These are phyloP conservation scores for Colletotrichum chrysophilum DNA, from an alignment of 2,329 filamentous ascomycete genomes.

Conservation along the genomic window DNA sequence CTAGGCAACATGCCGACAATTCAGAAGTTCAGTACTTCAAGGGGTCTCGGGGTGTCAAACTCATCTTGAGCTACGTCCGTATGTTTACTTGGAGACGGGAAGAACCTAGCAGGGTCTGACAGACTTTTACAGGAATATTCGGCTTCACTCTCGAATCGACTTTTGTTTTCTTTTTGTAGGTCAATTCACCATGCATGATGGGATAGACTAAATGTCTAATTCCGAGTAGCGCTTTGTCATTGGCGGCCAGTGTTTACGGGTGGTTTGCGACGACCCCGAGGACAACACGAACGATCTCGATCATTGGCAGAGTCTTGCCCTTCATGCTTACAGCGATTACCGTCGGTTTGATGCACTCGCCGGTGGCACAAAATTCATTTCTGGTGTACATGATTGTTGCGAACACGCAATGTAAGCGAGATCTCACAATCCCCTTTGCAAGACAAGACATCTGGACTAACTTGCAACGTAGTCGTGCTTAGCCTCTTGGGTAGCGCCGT, in stretches of 20 bases:
- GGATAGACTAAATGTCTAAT: background rate
- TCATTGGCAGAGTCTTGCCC: slow-evolving; percentile 4
- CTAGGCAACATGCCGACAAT: slow-evolving; percentile 7
- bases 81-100: background rate
- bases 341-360: slow-evolving; percentile 4
- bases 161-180: slow-evolving; percentile 20
- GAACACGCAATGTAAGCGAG: slow-evolving; percentile 5
- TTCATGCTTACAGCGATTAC: background rate
- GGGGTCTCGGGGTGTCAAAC: slow-evolving; percentile 12
- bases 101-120: background rate
- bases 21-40: slow-evolving; percentile 13
- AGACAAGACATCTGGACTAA: background rate
- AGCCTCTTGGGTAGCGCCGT: slow-evolving; percentile 32
- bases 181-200: background rate
- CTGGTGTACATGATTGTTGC: slow-evolving; percentile 8
- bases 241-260: slow-evolving; percentile 16
- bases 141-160: slow-evolving; percentile 11
- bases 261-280: slow-evolving; percentile 17
- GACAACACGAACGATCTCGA: slow-evolving; percentile 6
- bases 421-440: background rate
- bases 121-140: background rate
- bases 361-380: background rate
- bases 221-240: background rate
- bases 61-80: slow-evolving; percentile 13
- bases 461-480: background rate